These are phyloP conservation scores for Trypanosoma congolense DNA, from an alignment of 208 protist genomes.

Conservation along the genomic window DNA sequence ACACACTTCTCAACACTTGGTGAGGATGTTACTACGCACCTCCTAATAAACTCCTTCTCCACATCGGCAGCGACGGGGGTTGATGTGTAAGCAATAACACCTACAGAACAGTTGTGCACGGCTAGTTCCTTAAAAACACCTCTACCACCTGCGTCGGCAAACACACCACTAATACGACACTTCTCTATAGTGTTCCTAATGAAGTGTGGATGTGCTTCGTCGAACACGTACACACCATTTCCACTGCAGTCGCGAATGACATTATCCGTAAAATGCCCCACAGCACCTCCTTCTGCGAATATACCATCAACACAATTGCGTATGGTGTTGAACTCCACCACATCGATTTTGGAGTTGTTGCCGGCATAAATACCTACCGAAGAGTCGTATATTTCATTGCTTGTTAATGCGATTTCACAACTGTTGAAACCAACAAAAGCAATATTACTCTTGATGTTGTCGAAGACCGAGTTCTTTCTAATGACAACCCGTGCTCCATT, in stretches of 20 bases:
- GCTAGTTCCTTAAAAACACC: conserved; percentile 27
- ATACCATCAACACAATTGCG: conserved; percentile 73
- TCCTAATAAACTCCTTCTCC: conserved; percentile 33
- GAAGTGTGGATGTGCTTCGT: conserved; percentile 47
- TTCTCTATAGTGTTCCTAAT: conserved; percentile 49
- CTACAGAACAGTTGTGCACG: conserved; percentile 46
- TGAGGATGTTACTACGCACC: conserved; percentile 33
- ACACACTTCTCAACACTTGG: conserved; percentile 53
- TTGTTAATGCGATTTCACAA: conserved; percentile 24
- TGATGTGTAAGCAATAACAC: conserved; percentile 59
- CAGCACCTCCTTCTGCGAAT: conserved; percentile 37
- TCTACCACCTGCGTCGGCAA: conserved; percentile 60
- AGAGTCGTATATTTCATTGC: conserved; percentile 60
- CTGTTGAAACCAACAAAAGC: conserved; percentile 29
- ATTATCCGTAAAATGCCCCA: conserved; percentile 56
- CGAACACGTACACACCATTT: conserved; percentile 59
- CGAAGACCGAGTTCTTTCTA: conserved; percentile 49
- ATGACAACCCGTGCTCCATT: conserved; percentile 17
- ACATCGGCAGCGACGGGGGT: conserved; percentile 38
- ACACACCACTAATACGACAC: conserved; percentile 55
- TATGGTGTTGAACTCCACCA: conserved; percentile 53
- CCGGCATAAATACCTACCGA: conserved; percentile 62
- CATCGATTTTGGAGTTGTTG: conserved; percentile 34
- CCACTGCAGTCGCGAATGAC: conserved; percentile 56
- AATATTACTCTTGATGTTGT: conserved; percentile 59